Percentiles rank a stretch among this genome's conserved stretches.
These are phyloP conservation scores for Saccharomyces paradoxus DNA, from an alignment of 805 yeast species.

Conservation along the genomic window DNA sequence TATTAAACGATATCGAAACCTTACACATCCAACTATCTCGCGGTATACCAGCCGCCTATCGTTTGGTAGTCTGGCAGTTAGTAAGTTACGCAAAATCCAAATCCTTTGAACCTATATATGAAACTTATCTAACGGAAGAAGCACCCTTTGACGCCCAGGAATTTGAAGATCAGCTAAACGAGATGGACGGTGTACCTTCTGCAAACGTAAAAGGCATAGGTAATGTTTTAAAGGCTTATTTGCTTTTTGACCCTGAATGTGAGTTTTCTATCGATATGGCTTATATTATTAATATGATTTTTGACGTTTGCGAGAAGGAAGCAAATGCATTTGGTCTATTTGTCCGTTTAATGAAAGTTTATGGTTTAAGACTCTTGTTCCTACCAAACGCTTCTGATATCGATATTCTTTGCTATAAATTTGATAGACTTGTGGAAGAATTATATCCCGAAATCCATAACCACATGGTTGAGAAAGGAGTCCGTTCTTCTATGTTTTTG, in stretches of 20 bases:
- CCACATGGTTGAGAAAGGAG: constrained; percentile 77
- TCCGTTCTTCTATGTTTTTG: constrained; percentile 87
- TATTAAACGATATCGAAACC: background rate
- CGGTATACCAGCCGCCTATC: constrained; percentile 74
- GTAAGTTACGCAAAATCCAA: constrained; percentile 66
- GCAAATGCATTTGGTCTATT: constrained; percentile 75
- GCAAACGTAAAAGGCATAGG: constrained; percentile 55
- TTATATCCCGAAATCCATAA: constrained; percentile 57
- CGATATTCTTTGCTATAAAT: constrained; percentile 73
- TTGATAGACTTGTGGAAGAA: constrained; percentile 79
- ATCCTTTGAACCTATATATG: constrained; percentile 24
- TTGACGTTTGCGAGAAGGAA: constrained; percentile 56
- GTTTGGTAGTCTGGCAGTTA: constrained; percentile 88
- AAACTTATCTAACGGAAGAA: constrained; percentile 39
- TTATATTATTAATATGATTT: constrained; percentile 70
- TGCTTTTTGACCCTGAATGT: constrained; percentile 76
- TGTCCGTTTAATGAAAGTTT: constrained; percentile 71
- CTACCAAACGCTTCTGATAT: constrained; percentile 87
- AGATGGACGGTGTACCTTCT: constrained; percentile 43
- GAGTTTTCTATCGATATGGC: constrained; percentile 97
- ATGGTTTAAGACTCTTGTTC: constrained; percentile 64
- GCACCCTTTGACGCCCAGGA: constrained; percentile 54
- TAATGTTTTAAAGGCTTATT: constrained; percentile 71
- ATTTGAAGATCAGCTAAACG: background rate
- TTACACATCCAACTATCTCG: constrained; percentile 19